phyloP scores from a whole-genome alignment of 257 asterid species.

The Lantana camara region DNA sequence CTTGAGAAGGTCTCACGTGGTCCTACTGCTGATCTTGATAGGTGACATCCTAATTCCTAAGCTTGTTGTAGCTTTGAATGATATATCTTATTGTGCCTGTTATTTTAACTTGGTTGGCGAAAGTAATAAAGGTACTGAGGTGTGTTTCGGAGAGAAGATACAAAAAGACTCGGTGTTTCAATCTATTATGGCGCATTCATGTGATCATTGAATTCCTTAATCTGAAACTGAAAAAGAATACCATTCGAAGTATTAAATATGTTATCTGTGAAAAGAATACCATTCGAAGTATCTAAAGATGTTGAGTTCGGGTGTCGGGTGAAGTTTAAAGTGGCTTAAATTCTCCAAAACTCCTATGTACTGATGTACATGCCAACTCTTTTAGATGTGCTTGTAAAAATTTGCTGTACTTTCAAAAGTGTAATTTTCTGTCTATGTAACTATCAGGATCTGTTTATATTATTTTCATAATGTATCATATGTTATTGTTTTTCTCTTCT shows the following conservation, averaged over 20 bases:
- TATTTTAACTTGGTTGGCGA: not conserved
- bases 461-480: constrained; percentile 2
- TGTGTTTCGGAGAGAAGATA: constrained; percentile 3
- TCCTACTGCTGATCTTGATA: constrained; percentile 67
- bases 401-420: not conserved
- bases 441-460: not conserved
- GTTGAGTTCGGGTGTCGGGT: too few species aligned
- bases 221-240: too few species aligned
- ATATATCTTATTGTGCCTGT: constrained; percentile 16
- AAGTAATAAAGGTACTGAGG: not conserved
- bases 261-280: too few species aligned
- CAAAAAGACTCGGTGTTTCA: not conserved
- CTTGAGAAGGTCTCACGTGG: constrained; percentile 66
- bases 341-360: too few species aligned
- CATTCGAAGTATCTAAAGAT: too few species aligned
- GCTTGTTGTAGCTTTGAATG: constrained; percentile 21
- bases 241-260: too few species aligned
- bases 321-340: too few species aligned
- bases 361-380: not conserved
- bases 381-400: constrained; percentile 2
- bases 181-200: not conserved
- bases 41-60: constrained; percentile 50
- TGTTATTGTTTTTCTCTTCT: constrained; percentile 11
- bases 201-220: not conserved
- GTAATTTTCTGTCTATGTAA: constrained; percentile 1